Base-by-base conservation (phyloP, 139 green algal genomes). In the Zygnema circumcarinatum region DNA sequence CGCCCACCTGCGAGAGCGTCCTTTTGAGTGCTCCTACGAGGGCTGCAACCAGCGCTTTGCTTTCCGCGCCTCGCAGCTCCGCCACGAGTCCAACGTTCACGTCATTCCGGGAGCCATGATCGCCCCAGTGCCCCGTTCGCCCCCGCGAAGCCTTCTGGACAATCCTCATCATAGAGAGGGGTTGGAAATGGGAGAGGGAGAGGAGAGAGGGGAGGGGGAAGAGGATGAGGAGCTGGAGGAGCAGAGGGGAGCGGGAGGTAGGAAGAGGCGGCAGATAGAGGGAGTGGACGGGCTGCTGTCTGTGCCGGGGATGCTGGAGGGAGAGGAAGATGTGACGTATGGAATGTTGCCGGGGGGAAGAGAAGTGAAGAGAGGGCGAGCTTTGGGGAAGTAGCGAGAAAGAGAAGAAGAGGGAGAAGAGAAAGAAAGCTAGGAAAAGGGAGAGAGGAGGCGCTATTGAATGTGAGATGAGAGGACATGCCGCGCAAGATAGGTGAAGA, bases 241-340 rank as follows among this genome's bases (percentile, higher is more conserved):
- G 7, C 47, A 25, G 7, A 39, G 69, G 11, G 69, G 69, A 20
- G 69, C 35, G 36, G 69, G 69, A 39, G 69, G 69, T 25, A 78
- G 69, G 69, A 78, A 78, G 69, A 39, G 16, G 69, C 3, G 36
- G 16, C 35, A 39, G 16, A 78, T 78, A 39, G 69, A 39, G 35
- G 35, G 35, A 39, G 69, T 78, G 69, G 69, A 78, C 16, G 69
- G 69, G 69, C 69, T 78, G 3, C 16, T 78, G 35, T n/a, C 35
- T n/a, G n/a, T n/a, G 11, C 36, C 69, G 11, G 69, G 36, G 16
- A 20, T 7, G 16, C 11, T 78, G 11, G 36, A 16, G 35, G 36
- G 69, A 78, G 7, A 78, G 69, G 69, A 16, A 78, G 69, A 20
- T 25, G 69, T n/a, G 7, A 16, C 7, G 16, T 25, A 62, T 62